Conservation (phyloP, 169 alveolate species). For the Plasmodium reichenowi region DNA sequence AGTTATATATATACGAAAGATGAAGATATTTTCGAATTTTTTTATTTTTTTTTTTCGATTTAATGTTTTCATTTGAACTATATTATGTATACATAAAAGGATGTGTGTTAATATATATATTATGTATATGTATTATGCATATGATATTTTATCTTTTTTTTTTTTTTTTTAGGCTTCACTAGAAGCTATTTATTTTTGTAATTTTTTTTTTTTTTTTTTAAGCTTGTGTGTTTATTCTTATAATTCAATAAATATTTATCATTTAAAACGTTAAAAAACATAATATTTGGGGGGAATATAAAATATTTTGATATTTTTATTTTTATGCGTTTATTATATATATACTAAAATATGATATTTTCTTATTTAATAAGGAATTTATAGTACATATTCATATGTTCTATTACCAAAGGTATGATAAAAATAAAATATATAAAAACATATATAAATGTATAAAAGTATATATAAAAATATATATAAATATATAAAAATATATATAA, state of each 20-base stretch:
- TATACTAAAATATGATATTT: no score
- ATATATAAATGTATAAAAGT: no score
- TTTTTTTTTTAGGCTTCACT: conserved; percentile 67
- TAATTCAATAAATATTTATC: not conserved
- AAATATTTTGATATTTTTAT: not conserved
- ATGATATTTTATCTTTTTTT: not conserved
- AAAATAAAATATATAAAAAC: no score
- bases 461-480: no score
- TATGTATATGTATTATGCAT: not conserved
- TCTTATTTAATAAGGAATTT: no score
- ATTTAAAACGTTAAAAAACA: conserved; percentile 4
- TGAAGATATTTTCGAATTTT: not conserved
- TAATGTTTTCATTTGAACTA: not conserved
- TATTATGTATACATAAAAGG: conserved; percentile 17
- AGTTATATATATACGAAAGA: not conserved
- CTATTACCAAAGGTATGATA: no score
- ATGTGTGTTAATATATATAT: conserved; percentile 23
- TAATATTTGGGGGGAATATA: not conserved
- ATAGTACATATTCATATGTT: no score
- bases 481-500: no score
- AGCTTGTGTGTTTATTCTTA: conserved; percentile 10
- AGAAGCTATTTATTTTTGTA: conserved; percentile 46
- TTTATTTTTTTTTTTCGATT: conserved; percentile 12
- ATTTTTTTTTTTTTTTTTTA: conserved; percentile 16
- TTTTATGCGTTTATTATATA: not conserved